These are phyloP conservation scores for Zygnema cylindricum DNA, from an alignment of 139 green algal species.

Conservation along the genomic window DNA sequence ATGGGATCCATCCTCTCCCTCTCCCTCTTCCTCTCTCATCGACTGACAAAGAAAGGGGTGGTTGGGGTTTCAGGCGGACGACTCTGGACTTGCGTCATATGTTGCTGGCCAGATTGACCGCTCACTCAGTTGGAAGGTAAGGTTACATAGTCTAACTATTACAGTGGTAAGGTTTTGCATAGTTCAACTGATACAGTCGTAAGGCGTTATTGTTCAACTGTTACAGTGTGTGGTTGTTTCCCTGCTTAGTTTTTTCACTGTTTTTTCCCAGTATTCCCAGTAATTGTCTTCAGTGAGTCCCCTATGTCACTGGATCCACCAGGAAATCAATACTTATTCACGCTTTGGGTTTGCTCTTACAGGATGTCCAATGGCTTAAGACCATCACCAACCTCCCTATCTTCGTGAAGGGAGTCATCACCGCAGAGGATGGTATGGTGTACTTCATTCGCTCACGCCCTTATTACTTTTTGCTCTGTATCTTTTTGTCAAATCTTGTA, in stretches of 20 bases:
- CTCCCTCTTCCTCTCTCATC: no score
- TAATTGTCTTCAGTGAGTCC: no score
- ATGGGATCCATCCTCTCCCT: no score
- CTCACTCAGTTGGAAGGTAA: slow-evolving; percentile 60
- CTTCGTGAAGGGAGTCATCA: slow-evolving; percentile 65
- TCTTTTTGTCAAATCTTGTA: background rate
- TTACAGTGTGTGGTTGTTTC: background rate
- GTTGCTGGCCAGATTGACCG: slow-evolving; percentile 64
- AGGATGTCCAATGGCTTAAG: slow-evolving; percentile 62
- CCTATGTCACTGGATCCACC: no score
- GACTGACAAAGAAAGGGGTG: no score
- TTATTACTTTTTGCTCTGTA: no score
- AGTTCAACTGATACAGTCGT: background rate
- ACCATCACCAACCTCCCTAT: slow-evolving; percentile 63
- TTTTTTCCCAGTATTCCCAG: no score
- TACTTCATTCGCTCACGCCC: background rate
- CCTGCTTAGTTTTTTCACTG: background rate
- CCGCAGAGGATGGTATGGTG: slow-evolving; percentile 59
- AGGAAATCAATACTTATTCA: no score
- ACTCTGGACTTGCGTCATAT: slow-evolving; percentile 64
- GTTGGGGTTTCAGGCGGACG: slow-evolving; percentile 50
- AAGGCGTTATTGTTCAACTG: background rate
- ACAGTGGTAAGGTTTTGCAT: background rate
- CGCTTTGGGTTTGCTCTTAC: background rate
- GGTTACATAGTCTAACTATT: no score